Evolutionary conservation across 2,329 filamentous ascomycete species (phyloP), one percentile per base, ranked within the genome.

Genomic region (Metarhizium sp.): DNA sequence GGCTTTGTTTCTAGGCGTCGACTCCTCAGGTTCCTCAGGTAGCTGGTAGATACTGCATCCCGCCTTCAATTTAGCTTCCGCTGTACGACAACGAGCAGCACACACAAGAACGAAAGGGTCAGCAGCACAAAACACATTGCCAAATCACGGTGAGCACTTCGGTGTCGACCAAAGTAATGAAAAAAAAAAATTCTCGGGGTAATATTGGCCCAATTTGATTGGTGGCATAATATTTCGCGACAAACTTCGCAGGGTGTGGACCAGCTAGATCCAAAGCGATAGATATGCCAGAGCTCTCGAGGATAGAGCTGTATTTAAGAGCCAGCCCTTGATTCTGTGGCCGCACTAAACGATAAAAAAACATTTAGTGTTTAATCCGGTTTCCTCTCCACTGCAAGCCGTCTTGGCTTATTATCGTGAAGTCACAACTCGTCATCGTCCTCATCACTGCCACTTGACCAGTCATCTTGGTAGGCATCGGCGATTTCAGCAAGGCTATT

Each of bases 401-500:
- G n/a, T 10, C n/a, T 45, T 45, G n/a, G n/a, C 25, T 45, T 20
- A 6, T 16, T 5, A 16, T 30, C 20, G 45, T 29, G 45, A 48
- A 49, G n/a, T 55, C 59, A 66, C n/a, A 68, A 50, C 34, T 80
- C 76, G 52, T 90, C 86, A 56, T 90, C 84, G 20, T 82, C 85
- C 8, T 84, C 78, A 62, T 89, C 87, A 56, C 82, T 86, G 29
- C 85, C 90, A 64, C 87, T 90, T 13, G 84, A 85, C 88, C 90
- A 96, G 1, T 90, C 90, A 58, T 94, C 89, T 62, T 90, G 85
- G 68, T 96, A 97, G 57, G 88, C 88, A 65, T 96, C 92, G 1
- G 87, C 86, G 63, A 97, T 85, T 57, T 88, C 86, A 29, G 87
- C 84, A 43, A 99, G 75, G 13, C 87, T 85, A 65, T 95, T 94